Base-by-base conservation (phyloP, 257 asterid species). In the Linderniella brevidens region DNA sequence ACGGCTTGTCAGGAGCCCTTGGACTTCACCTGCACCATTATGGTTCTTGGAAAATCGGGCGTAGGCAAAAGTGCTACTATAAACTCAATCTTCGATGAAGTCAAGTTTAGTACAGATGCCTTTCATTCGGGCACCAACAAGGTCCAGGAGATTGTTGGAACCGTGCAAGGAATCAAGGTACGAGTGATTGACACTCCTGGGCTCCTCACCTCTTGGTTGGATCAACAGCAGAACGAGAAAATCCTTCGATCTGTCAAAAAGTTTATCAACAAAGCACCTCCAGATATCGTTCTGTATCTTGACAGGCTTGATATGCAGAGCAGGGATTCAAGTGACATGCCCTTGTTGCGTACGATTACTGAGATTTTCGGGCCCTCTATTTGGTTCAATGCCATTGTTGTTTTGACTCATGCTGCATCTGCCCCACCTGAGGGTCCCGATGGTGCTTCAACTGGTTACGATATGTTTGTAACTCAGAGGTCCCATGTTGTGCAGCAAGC, bases 31-130 rank as follows among this genome's bases (percentile, higher is more conserved):
- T 90, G 99, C 68, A 90, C 99, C 8, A 85, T 90, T 44, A 90
- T 90, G 99, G 94, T 90, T 63, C 73, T 90, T 38, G 99, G 99
- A 39, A 90, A 90, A 71, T 68, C 99, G 6, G 96, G 99, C 46
- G 99, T 90, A 39, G 99, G 99, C 36, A 90, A 90, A 69, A 90
- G 99, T 71, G 94, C 99, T 36, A 90, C 99, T 42, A 81, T 90
- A 56, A 85, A 90, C 68, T 90, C 99, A 56, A 85, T 90, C 46
- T 90, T 90, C 49, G 96, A 90, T 46, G 92, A 85, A 61, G 72
- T 54, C 47, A 85, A 67, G 82, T 79, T 90, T 64, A 77, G 63
- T 17, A 90, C 96, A 35, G 88, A 90, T 70, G 96, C 99, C 48
- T 90, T 81, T 65, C 79, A 79, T 56, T 38, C 62, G 37, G 92